A percentile compares a stretch with the other conserved stretches of the same genome.
These are phyloP conservation scores for Picea sitchensis DNA, from an alignment of 75 land plant species.

Conservation along the genomic window DNA sequence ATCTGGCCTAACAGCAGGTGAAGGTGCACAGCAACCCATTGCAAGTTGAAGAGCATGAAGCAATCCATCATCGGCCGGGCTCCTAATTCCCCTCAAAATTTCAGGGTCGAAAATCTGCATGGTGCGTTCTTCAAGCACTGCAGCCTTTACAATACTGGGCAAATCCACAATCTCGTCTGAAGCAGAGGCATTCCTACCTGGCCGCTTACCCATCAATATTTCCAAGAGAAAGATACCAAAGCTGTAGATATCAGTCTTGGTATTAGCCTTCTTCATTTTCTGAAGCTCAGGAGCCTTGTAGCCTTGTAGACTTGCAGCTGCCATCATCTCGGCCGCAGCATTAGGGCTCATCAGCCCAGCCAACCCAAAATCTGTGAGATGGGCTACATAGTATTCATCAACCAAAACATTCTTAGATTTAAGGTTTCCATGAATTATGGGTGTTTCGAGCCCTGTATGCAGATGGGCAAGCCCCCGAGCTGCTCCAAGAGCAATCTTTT, in stretches of 20 bases:
- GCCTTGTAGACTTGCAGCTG: slow-evolving; percentile 59
- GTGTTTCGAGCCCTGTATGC: slow-evolving; percentile 56
- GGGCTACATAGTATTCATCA: slow-evolving; percentile 63
- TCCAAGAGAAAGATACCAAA: slow-evolving; percentile 80
- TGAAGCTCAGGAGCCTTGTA: slow-evolving; percentile 86
- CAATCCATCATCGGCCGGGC: slow-evolving; percentile 75
- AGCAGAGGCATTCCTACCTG: slow-evolving; percentile 45
- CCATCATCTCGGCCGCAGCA: slow-evolving; percentile 67
- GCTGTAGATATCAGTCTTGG: slow-evolving; percentile 76
- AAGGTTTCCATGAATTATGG: slow-evolving; percentile 68
- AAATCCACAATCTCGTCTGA: slow-evolving; percentile 45
- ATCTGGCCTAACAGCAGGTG: slow-evolving; percentile 63
- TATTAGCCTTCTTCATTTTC: slow-evolving; percentile 69
- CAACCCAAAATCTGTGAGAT: slow-evolving; percentile 68
- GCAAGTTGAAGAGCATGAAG: slow-evolving; percentile 86
- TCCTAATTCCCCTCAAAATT: slow-evolving; percentile 58
- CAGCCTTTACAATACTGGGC: slow-evolving; percentile 73
- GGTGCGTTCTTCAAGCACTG: slow-evolving; percentile 78
- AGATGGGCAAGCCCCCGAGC: slow-evolving; percentile 67
- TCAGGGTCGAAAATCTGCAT: slow-evolving; percentile 81
- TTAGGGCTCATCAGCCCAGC: slow-evolving; percentile 62
- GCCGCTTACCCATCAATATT: slow-evolving; percentile 67
- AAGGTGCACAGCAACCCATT: slow-evolving; percentile 94
- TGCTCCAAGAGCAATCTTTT: slow-evolving; percentile 72
- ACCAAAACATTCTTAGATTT: slow-evolving; percentile 72